These are phyloP conservation scores for Fusarium sp. DNA, from an alignment of 2,329 filamentous ascomycete species.

Conservation along the genomic window DNA sequence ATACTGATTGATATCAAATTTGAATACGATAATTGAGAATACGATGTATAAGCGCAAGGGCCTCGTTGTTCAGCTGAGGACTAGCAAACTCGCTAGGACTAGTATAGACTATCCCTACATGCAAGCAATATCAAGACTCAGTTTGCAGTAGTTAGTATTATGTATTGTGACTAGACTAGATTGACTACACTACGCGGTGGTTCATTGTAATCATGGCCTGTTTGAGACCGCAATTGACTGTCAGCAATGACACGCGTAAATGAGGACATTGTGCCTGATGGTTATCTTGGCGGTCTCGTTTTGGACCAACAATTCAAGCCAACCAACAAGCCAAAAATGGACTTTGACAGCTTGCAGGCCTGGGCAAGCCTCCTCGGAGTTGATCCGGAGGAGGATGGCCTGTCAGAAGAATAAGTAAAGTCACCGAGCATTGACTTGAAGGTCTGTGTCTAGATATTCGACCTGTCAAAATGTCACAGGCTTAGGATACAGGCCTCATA, in stretches of 20 bases:
- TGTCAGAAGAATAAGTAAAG: constrained; percentile 13
- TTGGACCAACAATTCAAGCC: constrained; percentile 10
- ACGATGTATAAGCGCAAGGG: constrained; percentile 24
- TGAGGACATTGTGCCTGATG: constrained; percentile 8
- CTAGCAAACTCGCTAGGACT: constrained; percentile 12
- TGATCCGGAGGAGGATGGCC: constrained; percentile 14
- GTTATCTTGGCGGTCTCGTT: constrained; percentile 14
- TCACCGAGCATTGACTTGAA: neutral
- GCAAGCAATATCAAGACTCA: neutral
- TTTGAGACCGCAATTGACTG: neutral
- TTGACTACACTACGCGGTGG: constrained; percentile 1
- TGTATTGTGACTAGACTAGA: neutral
- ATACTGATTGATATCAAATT: neutral
- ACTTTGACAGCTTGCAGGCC: constrained; percentile 8
- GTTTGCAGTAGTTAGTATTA: neutral
- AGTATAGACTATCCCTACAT: neutral
- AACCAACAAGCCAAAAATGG: constrained; percentile 20
- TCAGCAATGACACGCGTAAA: constrained; percentile 16
- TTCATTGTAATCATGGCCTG: neutral
- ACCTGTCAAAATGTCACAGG: neutral
- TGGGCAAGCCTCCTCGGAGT: constrained; percentile 25
- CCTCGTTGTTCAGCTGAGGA: constrained; percentile 3
- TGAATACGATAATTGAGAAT: neutral
- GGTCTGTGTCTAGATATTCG: neutral
- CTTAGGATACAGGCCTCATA: neutral